phyloP scores from a whole-genome alignment of 139 green algal genomes.

The Ettlia oleoabundans region DNA sequence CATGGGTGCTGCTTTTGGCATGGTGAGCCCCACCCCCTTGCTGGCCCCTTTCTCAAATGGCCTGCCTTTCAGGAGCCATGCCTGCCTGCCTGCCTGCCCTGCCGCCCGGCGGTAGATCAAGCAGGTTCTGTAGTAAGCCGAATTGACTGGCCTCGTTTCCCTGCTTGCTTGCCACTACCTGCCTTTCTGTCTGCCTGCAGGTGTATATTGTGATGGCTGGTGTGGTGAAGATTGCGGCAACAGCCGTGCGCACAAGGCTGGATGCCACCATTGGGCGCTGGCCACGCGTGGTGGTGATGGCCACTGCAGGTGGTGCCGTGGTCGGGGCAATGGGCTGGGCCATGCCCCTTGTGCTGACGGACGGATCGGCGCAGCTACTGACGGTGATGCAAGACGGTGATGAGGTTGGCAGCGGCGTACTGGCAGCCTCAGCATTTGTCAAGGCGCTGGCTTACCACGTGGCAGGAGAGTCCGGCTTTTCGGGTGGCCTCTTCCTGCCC shows the following conservation, averaged over 20 bases:
- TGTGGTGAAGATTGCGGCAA: neutral
- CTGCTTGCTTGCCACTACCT: too few species aligned
- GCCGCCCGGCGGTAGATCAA: too few species aligned
- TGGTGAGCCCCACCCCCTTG: too few species aligned
- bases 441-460: constrained; percentile 26
- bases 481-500: constrained; percentile 27
- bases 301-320: neutral
- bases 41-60: too few species aligned
- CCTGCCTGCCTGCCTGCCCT: too few species aligned
- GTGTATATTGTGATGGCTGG: constrained; percentile 9
- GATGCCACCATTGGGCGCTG: constrained; percentile 6
- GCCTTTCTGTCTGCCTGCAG: too few species aligned
- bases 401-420: neutral
- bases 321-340: constrained; percentile 2
- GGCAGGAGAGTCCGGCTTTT: constrained; percentile 13
- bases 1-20: neutral
- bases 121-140: too few species aligned
- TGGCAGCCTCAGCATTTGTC: constrained; percentile 18
- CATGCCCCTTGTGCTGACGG: constrained; percentile 27
- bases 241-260: neutral
- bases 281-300: neutral
- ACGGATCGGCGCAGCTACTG: neutral
- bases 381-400: neutral
- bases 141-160: too few species aligned
- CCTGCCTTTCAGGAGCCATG: too few species aligned